Conservation (phyloP, 2,329 filamentous ascomycete genomes). For the Atkinsonella hypoxylon region DNA sequence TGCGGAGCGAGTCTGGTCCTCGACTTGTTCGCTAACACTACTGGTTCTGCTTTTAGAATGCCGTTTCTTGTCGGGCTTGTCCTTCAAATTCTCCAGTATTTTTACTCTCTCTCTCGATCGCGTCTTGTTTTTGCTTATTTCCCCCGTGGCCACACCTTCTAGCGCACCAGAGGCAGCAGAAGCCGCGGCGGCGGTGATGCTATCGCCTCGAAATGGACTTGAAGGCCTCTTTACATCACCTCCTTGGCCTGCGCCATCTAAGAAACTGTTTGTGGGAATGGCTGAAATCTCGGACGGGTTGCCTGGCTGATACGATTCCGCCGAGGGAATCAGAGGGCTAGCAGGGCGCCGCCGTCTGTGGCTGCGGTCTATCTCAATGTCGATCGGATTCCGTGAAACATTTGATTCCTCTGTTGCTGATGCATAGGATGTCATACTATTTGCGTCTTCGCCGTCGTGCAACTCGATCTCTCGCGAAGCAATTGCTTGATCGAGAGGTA, state of each 20-base stretch:
- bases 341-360: slow-evolving; percentile 47
- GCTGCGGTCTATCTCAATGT: slow-evolving; percentile 71
- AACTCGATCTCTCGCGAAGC: slow-evolving; percentile 31
- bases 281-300: slow-evolving; percentile 78
- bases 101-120: slow-evolving; percentile 31
- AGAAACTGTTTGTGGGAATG: slow-evolving; percentile 50
- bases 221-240: slow-evolving; percentile 27
- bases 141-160: slow-evolving; percentile 29
- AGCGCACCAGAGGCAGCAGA: slow-evolving; percentile 16
- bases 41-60: slow-evolving; percentile 36
- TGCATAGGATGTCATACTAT: slow-evolving; percentile 61
- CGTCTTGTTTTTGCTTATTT: slow-evolving; percentile 31
- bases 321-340: slow-evolving; percentile 53
- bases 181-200: slow-evolving; percentile 25
- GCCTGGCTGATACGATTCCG: slow-evolving; percentile 48
- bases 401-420: slow-evolving; percentile 73
- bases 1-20: slow-evolving; percentile 33
- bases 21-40: slow-evolving; percentile 33
- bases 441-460: slow-evolving; percentile 45
- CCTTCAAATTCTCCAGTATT: slow-evolving; percentile 28
- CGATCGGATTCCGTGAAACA: slow-evolving; percentile 64
- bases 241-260: slow-evolving; percentile 42
- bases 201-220: slow-evolving; percentile 29
- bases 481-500: slow-evolving; percentile 35
- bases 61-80: slow-evolving; percentile 38